Percentiles rank a stretch among this genome's conserved stretches.
Conservation (phyloP, 1,284 basidiomycete species). For the Crucibulum parvulum region DNA sequence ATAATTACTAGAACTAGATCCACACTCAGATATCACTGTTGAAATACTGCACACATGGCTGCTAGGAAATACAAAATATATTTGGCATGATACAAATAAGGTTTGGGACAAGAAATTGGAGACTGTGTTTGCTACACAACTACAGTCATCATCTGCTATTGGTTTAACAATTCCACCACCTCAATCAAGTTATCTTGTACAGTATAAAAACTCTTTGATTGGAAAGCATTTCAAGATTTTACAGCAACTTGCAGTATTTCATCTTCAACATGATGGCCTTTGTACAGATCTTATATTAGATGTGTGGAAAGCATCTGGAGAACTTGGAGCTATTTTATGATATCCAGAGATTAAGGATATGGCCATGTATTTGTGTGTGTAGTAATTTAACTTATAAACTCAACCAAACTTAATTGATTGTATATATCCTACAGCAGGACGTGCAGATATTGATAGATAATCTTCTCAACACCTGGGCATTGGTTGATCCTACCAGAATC, state of each 20-base stretch:
- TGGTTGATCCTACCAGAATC: slow-evolving; percentile 33
- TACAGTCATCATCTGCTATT: slow-evolving; percentile 31
- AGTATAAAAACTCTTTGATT: slow-evolving; percentile 38
- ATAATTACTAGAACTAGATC: slow-evolving; percentile 30
- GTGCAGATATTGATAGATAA: slow-evolving; percentile 33
- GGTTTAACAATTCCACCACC: slow-evolving; percentile 40
- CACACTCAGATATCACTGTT: slow-evolving; percentile 37
- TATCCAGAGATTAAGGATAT: slow-evolving; percentile 38
- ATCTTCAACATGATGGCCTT: slow-evolving; percentile 20
- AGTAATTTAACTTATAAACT: slow-evolving; percentile 3
- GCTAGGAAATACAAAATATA: slow-evolving; percentile 42
- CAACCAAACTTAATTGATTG: neutral
- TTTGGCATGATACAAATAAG: slow-evolving; percentile 30
- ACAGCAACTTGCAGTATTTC: slow-evolving; percentile 35
- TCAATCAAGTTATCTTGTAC: slow-evolving; percentile 40
- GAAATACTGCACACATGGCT: slow-evolving; percentile 44
- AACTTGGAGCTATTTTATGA: slow-evolving; percentile 42
- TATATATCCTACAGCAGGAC: slow-evolving; percentile 23
- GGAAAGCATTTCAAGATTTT: slow-evolving; percentile 47
- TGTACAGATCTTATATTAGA: slow-evolving; percentile 16
- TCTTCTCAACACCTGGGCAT: slow-evolving; percentile 34
- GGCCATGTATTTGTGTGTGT: slow-evolving; percentile 34
- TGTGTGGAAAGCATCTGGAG: slow-evolving; percentile 37
- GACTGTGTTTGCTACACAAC: slow-evolving; percentile 23
- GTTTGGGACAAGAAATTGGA: slow-evolving; percentile 25